Percentiles rank a stretch among this genome's conserved stretches.
Conservation (phyloP, 176 grass and related monocot species). For the Eragrostis curvula region DNA sequence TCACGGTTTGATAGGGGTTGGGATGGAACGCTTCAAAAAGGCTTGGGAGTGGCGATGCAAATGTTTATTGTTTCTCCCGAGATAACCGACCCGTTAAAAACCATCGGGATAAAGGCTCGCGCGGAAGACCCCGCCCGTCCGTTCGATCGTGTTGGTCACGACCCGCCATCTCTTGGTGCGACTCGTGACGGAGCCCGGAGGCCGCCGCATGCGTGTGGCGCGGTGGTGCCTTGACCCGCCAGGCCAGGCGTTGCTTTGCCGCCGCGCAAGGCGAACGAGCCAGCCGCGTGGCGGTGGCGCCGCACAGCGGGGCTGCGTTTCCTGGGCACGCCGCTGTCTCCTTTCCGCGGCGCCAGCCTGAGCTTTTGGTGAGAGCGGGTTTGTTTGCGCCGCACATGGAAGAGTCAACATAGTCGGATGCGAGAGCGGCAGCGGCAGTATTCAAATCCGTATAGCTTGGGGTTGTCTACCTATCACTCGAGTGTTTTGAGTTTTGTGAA, state of each 20-base stretch:
- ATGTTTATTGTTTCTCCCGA: not conserved
- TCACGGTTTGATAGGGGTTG: not conserved
- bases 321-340: not conserved
- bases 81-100: constrained; percentile 41
- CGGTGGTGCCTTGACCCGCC: not conserved
- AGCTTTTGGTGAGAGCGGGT: not conserved
- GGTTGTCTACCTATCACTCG: not conserved
- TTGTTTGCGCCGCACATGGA: constrained; percentile 1
- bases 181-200: not conserved
- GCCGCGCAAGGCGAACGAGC: not conserved
- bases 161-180: not conserved
- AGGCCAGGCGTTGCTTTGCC: constrained; percentile 9
- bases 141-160: not conserved
- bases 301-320: not conserved
- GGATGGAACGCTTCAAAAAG: constrained; percentile 27
- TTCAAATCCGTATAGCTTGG: constrained; percentile 4
- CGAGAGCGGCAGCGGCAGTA: not conserved
- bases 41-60: not conserved
- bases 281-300: constrained; percentile 40
- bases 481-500: too few relatives aligned
- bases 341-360: not conserved
- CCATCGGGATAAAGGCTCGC: constrained; percentile 28
- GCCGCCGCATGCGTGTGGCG: not conserved
- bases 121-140: not conserved
- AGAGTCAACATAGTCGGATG: not conserved